phyloP scores from a whole-genome alignment of 2,329 filamentous ascomycete genomes.

The Diaporthe ilicicola region DNA sequence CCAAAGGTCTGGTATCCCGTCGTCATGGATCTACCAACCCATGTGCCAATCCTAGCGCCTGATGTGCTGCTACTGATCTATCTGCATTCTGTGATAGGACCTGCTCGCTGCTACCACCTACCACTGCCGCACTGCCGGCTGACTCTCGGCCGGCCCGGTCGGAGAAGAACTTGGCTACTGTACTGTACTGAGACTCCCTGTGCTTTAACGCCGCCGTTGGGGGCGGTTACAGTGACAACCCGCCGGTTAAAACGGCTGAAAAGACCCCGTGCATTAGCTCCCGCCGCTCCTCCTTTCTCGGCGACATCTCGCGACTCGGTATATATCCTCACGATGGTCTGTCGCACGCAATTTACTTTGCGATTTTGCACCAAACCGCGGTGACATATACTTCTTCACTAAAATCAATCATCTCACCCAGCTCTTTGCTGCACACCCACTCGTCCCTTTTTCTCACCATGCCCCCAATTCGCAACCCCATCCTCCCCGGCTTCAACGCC shows the following conservation, averaged over 20 bases:
- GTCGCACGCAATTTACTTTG: neutral
- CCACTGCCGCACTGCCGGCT: neutral
- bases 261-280: constrained; percentile 19
- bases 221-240: neutral
- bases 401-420: neutral
- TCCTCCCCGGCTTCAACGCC: constrained; percentile 64
- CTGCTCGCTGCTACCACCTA: neutral
- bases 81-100: neutral
- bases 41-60: neutral
- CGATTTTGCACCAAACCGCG: neutral
- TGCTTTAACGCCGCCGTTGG: neutral
- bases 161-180: too few species aligned
- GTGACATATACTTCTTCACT: neutral
- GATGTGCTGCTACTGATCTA: constrained; percentile 2
- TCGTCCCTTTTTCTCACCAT: constrained; percentile 41
- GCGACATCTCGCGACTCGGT: neutral
- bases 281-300: constrained; percentile 12
- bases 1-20: neutral
- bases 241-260: constrained; percentile 28
- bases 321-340: constrained; percentile 15
- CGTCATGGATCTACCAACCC: neutral
- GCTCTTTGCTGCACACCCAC: neutral
- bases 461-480: constrained; percentile 61
- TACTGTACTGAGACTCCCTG: too few species aligned
- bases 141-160: neutral